Percentiles rank a stretch among this genome's conserved stretches.
These are phyloP conservation scores for Rhytidiadelphus loreus DNA, from an alignment of 225 moss, liverwort and hornwort species.

Conservation along the genomic window DNA sequence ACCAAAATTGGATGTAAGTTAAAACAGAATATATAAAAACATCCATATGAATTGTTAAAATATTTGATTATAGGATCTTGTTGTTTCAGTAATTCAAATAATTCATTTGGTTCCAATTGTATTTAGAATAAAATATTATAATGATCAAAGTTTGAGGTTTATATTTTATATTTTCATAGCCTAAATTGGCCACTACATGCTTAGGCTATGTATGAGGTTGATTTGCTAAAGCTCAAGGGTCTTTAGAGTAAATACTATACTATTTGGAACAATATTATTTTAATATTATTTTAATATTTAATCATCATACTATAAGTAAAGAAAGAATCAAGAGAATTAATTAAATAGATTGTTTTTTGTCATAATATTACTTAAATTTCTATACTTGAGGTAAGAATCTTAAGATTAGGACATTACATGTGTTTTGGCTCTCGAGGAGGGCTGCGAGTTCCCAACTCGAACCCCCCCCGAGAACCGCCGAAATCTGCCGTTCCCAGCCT, in stretches of 20 bases:
- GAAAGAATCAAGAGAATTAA: background rate
- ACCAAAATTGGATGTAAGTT: background rate
- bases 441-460: no score
- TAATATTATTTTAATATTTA: background rate
- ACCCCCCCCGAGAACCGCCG: no score
- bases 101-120: background rate
- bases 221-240: background rate
- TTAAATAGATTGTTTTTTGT: background rate
- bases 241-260: background rate
- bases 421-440: no score
- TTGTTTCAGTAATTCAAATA: background rate
- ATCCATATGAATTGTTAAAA: background rate
- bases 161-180: background rate
- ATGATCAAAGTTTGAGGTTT: background rate
- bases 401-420: background rate
- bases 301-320: background rate
- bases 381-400: rapidly evolving
- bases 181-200: no score
- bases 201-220: background rate
- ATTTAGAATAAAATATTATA: background rate
- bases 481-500: no score
- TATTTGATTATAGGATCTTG: background rate
- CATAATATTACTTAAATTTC: background rate
- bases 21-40: background rate
- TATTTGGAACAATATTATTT: background rate